Evolutionary conservation across 2,329 filamentous ascomycete genomes (phyloP), one percentile per base, ranked within the genome.

Genomic region (Trichoderma hamatum): DNA sequence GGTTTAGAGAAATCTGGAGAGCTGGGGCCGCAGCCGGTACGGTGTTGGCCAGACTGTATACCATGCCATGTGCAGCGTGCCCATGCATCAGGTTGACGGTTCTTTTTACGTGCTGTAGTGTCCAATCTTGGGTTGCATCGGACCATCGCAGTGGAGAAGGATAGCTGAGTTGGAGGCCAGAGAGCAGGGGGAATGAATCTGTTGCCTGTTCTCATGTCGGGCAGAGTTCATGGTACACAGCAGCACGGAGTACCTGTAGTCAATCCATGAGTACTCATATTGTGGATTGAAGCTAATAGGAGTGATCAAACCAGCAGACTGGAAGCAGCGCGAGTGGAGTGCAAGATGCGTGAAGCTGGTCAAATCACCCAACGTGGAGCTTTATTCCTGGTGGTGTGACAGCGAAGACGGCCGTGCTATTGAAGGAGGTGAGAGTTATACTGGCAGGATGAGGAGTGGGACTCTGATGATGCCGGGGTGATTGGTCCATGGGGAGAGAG

Each of bases 51-150:
- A 19, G 36, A 39, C 62, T 49, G 52, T 51, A 63, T 67, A 43
- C 43, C 55, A 61, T 43, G 65, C 65, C 65, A 61, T 68, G 65
- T 68, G 65, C 65, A 21, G 24, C 34, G 63, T 49, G 54, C 59
- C 43, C 64, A 67, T 61, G 32, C 49, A 39, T 49, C 34, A 60
- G 16, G 30, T 60, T 39, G 55, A 61, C 13, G 21, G 30, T 34
- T 51, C 51, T 34, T 28, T 24, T 56, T 24, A 67, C 54, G 36
- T 54, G 43, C 39, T 43, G 39, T 9, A 43, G 39, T n/a, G 39
- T n/a, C 6, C 32, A 52, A 52, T 52, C 56, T 68, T 26, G 65
- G 30, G 65, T 61, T 61, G 46, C 56, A 68, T 68, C 56, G 65
- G 65, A 54, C 56, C 65, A 61, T 68, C 32, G 55, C 43, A 13